A percentile compares a stretch with the other conserved stretches of the same genome.
Conservation (phyloP, 768 basidiomycete species). For the Tylopilus sp. region DNA sequence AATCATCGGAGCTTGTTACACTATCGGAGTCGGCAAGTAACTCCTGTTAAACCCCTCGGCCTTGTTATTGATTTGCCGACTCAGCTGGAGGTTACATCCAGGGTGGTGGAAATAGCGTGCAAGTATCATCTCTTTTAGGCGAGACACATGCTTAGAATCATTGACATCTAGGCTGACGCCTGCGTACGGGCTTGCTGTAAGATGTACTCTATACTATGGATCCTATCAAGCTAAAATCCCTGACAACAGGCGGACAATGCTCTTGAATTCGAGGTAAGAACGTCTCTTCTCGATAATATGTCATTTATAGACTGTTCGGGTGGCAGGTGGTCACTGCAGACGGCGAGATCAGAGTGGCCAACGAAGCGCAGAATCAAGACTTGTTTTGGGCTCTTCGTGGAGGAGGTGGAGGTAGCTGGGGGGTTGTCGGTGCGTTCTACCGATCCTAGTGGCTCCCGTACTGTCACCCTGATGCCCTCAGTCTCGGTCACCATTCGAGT, state of each 20-base stretch:
- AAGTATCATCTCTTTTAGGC: background rate
- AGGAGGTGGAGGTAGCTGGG: conserved; percentile 51
- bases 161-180: conserved; percentile 29
- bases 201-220: background rate
- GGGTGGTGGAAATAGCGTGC: conserved; percentile 46
- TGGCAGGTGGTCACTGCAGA: conserved; percentile 37
- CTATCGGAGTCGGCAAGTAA: conserved; percentile 17
- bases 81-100: conserved; percentile 46
- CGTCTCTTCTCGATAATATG: background rate
- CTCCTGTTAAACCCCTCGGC: background rate
- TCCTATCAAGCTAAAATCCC: background rate
- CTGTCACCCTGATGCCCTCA: background rate
- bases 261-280: conserved; percentile 37
- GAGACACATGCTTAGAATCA: background rate
- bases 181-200: conserved; percentile 40
- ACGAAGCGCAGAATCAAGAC: conserved; percentile 40
- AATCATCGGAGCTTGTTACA: conserved; percentile 18
- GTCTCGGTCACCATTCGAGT: conserved; percentile 17
- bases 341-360: conserved; percentile 38
- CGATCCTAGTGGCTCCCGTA: background rate
- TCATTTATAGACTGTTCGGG: background rate
- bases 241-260: conserved; percentile 40
- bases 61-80: background rate
- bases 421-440: conserved; percentile 37
- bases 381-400: conserved; percentile 56